Evolutionary conservation across 495 filamentous ascomycete species (phyloP).

Genomic region (Bathelium albidoporum): DNA sequence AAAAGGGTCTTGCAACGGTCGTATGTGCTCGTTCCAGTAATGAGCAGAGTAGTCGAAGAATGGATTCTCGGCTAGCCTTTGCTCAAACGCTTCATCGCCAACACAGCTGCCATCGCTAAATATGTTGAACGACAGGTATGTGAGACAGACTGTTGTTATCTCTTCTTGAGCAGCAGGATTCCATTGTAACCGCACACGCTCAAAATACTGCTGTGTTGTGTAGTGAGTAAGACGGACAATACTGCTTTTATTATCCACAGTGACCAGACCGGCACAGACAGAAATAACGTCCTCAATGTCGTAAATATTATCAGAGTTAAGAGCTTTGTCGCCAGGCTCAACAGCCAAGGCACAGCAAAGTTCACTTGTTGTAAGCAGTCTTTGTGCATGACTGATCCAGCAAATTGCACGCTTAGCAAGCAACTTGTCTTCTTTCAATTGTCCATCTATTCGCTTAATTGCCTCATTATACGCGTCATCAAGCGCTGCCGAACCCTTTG

Average conservation of each 20-base stretch:
- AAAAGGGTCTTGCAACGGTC: neutral
- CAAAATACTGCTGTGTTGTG: slow-evolving; percentile 45
- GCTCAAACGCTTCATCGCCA: neutral
- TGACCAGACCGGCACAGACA: slow-evolving; percentile 45
- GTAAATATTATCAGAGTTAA: slow-evolving; percentile 35
- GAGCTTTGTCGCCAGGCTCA: slow-evolving; percentile 16
- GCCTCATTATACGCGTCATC: slow-evolving; percentile 35
- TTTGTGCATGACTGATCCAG: slow-evolving; percentile 38
- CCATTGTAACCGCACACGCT: slow-evolving; percentile 28
- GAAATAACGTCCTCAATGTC: slow-evolving; percentile 34
- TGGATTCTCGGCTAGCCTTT: slow-evolving; percentile 2
- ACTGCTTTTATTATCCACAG: slow-evolving; percentile 36
- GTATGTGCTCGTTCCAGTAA: neutral
- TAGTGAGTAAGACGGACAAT: slow-evolving; percentile 46
- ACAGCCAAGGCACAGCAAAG: slow-evolving; percentile 41
- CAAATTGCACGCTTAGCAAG: slow-evolving; percentile 33
- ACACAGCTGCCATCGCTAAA: neutral
- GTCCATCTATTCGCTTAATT: slow-evolving; percentile 36
- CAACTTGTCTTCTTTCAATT: slow-evolving; percentile 19
- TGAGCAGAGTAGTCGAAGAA: slow-evolving; percentile 4
- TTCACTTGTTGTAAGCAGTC: slow-evolving; percentile 35
- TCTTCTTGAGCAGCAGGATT: slow-evolving; percentile 24
- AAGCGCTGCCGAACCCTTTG: slow-evolving; percentile 19
- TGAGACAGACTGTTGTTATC: slow-evolving; percentile 3
- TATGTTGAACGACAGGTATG: neutral